Conservation (phyloP, 441 rosid species). For the Adansonia madagascariensis region DNA sequence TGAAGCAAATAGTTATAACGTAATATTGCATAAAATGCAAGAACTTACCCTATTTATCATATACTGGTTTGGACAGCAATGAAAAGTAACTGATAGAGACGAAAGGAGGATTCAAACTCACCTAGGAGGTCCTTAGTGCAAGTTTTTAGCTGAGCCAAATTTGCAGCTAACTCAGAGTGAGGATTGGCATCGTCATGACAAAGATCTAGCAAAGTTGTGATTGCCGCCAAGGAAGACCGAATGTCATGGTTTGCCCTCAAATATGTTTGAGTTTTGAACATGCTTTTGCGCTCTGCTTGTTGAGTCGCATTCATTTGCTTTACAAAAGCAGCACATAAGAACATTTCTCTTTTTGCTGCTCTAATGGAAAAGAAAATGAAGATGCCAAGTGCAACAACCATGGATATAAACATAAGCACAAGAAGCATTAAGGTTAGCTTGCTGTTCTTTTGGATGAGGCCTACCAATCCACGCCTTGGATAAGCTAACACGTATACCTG, state of each 20-base stretch:
- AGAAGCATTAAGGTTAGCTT: slow-evolving; percentile 31
- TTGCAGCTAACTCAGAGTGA: slow-evolving; percentile 37
- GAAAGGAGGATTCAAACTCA: slow-evolving; percentile 19
- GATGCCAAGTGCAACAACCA: slow-evolving; percentile 28
- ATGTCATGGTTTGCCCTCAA: slow-evolving; percentile 58
- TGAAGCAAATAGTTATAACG: neutral
- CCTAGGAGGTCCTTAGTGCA: slow-evolving; percentile 52
- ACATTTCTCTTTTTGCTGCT: slow-evolving; percentile 53
- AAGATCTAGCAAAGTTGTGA: slow-evolving; percentile 43
- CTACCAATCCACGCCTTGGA: slow-evolving; percentile 28
- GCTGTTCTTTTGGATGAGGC: slow-evolving; percentile 33
- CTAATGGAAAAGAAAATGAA: slow-evolving; percentile 39
- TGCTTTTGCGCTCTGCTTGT: slow-evolving; percentile 68
- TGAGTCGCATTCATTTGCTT: slow-evolving; percentile 62
- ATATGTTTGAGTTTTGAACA: slow-evolving; percentile 57
- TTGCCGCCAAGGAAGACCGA: slow-evolving; percentile 43
- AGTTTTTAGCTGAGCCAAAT: slow-evolving; percentile 42
- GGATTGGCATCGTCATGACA: slow-evolving; percentile 39
- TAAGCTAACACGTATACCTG: slow-evolving; percentile 46
- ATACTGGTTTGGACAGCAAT: neutral
- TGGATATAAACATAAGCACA: slow-evolving; percentile 27
- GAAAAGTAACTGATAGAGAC: neutral
- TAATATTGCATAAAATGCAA: neutral
- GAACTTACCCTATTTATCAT: neutral
- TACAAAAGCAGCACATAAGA: slow-evolving; percentile 46